phyloP scores from a whole-genome alignment of 257 asterid genomes.

The Anisodus tanguticus region DNA sequence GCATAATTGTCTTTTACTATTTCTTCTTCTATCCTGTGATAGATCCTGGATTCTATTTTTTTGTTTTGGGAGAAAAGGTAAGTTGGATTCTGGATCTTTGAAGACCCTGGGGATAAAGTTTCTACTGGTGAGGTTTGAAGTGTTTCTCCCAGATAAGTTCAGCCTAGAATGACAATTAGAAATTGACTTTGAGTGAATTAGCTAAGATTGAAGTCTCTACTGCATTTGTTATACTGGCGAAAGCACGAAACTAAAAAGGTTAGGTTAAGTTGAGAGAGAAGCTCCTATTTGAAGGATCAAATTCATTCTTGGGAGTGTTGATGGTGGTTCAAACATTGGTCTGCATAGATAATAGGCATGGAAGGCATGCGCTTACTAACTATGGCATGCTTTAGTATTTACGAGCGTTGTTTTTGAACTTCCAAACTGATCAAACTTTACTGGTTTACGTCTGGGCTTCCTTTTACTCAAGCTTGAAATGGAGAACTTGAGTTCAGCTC shows the following conservation, averaged over 20 bases:
- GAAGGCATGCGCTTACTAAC: conserved; percentile 3
- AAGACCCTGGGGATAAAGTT: background rate
- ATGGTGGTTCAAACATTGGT: background rate
- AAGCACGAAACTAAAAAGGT: background rate
- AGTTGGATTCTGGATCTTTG: conserved; percentile 6
- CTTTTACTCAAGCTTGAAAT: background rate
- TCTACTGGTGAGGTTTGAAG: conserved; percentile 21
- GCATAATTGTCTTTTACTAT: background rate
- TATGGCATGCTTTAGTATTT: conserved; percentile 19
- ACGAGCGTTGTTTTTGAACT: background rate
- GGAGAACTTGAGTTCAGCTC: background rate
- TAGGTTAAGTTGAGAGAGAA: background rate
- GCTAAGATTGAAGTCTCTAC: background rate
- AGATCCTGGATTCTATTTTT: background rate
- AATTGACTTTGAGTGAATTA: background rate
- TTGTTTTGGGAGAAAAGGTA: background rate
- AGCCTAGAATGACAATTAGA: conserved; percentile 1
- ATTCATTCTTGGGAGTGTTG: background rate
- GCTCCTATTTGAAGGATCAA: background rate
- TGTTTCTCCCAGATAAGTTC: background rate
- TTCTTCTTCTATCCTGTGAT: background rate
- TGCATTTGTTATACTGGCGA: background rate
- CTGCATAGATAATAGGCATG: background rate
- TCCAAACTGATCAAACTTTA: background rate
- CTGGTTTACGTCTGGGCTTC: background rate